Evolutionary conservation across 2,329 filamentous ascomycete genomes (phyloP), one percentile per base, ranked within the genome.

Genomic region (Aspergillus phoenicis): DNA sequence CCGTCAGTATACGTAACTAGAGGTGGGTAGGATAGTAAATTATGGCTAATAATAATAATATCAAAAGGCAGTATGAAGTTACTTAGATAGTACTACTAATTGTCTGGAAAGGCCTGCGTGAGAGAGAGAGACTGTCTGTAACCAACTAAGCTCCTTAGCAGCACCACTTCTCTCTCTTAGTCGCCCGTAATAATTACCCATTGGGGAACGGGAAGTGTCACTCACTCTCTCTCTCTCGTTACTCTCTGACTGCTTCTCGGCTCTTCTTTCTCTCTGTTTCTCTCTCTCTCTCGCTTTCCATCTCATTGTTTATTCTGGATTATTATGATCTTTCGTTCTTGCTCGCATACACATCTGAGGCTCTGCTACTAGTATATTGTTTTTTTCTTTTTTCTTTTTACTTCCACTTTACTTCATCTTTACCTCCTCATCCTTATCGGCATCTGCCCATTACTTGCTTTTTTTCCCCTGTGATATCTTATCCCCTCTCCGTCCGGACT

Each of bases 281-380:
- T 30, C 28, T 45, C 41, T 36, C 26, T 24, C 51, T 33, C 22
- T 36, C 20, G 17, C 48, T 30, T 47, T 51, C 24, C 57, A 11
- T 54, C 51, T 7, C 20, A 11, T 49, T 52, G 8, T 22, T 22
- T 17, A 28, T 45, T 15, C 41, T 8, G 41, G 11, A 24, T 36
- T 36, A 30, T 43, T 38, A 57, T 55, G 47, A 41, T 59, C 38
- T 33, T 39, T 26, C 49, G 20, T 53, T 41, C 33, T 56, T 57
- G 17, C 43, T 38, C 24, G 33, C 28, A 24, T 61, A 22, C 20
- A 15, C 57, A 30, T 41, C 13, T 33, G 17, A 43, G 51, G 52
- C 52, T 54, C 30, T 52, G 51, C 20, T 36, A 22, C 11, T 49
- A 20, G 36, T 41, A 20, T 48, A 20, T 20, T 20, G 20, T 20